Percentiles rank a stretch among this genome's conserved stretches.
phyloP scores from a whole-genome alignment of 2,329 filamentous ascomycete genomes.

The Aureobasidium sp. region DNA sequence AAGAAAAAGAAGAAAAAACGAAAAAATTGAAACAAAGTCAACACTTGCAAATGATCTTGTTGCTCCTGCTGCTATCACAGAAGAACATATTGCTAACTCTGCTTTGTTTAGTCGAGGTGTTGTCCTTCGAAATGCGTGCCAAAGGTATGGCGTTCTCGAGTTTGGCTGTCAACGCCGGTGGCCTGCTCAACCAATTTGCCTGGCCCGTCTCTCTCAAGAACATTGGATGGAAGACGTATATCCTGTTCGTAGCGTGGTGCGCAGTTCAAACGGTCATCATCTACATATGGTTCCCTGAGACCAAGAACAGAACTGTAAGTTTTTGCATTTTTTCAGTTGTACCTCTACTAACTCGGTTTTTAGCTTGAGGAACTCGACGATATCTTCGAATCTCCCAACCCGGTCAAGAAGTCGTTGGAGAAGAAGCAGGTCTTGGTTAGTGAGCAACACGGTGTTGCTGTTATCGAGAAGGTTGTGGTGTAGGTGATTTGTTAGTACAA shows the following conservation, averaged over 20 bases:
- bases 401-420: constrained; percentile 21
- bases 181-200: constrained; percentile 32
- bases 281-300: constrained; percentile 32
- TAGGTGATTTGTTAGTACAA: too few species aligned
- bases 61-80: too few species aligned
- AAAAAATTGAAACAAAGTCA: too few species aligned
- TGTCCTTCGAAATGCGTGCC: constrained; percentile 38
- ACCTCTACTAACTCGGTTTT: background rate
- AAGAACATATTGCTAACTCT: too few species aligned
- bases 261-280: constrained; percentile 16
- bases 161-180: constrained; percentile 34
- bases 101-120: constrained; percentile 32
- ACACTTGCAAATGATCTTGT: too few species aligned
- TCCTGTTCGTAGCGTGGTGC: constrained; percentile 15
- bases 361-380: constrained; percentile 24
- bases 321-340: too few species aligned
- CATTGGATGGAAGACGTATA: constrained; percentile 25
- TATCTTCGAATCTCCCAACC: constrained; percentile 19
- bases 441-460: constrained; percentile 18
- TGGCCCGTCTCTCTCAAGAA: constrained; percentile 17
- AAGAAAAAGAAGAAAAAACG: too few species aligned
- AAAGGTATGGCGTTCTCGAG: constrained; percentile 36
- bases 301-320: constrained; percentile 22
- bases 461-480: constrained; percentile 10
- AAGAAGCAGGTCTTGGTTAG: constrained; percentile 23